phyloP scores from a whole-genome alignment of 108 stramenopile species.

The Cyclotella distinguenda region DNA sequence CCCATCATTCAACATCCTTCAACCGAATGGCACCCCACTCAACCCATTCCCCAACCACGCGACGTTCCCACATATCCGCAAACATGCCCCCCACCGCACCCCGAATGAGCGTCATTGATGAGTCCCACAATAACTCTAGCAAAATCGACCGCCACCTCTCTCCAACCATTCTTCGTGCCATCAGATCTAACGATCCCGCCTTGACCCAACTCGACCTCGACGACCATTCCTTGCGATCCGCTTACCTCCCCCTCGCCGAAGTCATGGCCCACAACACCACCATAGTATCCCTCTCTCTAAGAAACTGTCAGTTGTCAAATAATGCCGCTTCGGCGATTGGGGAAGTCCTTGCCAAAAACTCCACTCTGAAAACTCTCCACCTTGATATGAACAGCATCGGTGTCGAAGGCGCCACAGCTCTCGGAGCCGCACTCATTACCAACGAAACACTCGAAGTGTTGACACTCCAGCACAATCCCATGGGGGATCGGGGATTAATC shows the following conservation, averaged over 20 bases:
- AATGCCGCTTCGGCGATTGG: slow-evolving; percentile 1
- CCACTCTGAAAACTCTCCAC: slow-evolving; percentile 10
- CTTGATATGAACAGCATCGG: slow-evolving; percentile 21
- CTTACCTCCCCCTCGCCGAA: slow-evolving; percentile 13
- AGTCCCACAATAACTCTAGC: too few species aligned
- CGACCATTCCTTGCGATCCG: too few species aligned
- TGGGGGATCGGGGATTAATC: slow-evolving; percentile 30
- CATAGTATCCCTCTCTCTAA: background rate
- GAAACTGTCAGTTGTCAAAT: slow-evolving; percentile 15
- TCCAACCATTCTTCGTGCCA: too few species aligned
- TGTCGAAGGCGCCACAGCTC: slow-evolving; percentile 18
- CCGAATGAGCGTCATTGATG: too few species aligned
- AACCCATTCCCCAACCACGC: too few species aligned
- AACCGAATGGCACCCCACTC: too few species aligned
- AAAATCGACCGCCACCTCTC: too few species aligned
- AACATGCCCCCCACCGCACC: too few species aligned
- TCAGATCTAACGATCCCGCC: slow-evolving; percentile 10
- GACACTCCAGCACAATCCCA: slow-evolving; percentile 11
- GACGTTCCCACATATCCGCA: too few species aligned
- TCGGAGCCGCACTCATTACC: slow-evolving; percentile 30
- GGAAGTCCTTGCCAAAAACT: slow-evolving; percentile 11
- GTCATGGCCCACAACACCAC: slow-evolving; percentile 17
- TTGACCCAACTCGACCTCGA: slow-evolving; percentile 18
- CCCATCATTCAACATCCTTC: too few species aligned
- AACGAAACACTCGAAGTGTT: slow-evolving; percentile 21